A percentile compares a stretch with the other conserved stretches of the same genome.
Conservation (phyloP, 495 filamentous ascomycete species). For the Talaromyces thailandensis region DNA sequence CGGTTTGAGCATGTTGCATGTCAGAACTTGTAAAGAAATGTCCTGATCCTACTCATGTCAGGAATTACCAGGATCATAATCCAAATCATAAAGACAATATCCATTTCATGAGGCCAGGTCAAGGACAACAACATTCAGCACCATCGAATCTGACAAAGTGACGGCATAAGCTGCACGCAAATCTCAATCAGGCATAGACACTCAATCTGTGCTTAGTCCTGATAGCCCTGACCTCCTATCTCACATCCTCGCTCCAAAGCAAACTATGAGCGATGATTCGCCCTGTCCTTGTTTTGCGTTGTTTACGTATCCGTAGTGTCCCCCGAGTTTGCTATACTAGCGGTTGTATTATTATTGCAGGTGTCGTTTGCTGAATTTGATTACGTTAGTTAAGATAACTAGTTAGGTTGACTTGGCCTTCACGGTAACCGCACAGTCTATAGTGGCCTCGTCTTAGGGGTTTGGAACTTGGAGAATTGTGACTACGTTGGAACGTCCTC, state of each 20-base stretch:
- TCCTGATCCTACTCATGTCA: neutral
- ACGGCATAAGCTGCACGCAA: slow-evolving; percentile 4
- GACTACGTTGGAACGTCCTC: neutral
- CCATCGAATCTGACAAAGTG: neutral
- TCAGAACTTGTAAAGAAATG: neutral
- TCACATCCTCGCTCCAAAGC: neutral
- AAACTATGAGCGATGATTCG: neutral
- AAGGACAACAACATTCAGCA: neutral
- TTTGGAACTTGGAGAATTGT: neutral
- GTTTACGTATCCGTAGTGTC: neutral
- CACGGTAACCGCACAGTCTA: neutral
- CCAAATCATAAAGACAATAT: no score
- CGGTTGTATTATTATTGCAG: neutral
- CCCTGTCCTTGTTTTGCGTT: neutral
- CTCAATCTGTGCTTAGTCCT: neutral
- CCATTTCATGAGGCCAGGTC: no score
- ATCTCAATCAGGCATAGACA: neutral
- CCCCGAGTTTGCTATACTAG: neutral
- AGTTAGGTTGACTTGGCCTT: no score
- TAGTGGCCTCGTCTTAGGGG: neutral
- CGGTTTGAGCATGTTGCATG: neutral
- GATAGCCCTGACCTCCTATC: neutral
- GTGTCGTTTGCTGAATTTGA: neutral
- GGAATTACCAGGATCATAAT: neutral
- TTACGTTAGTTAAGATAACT: neutral